phyloP scores from a whole-genome alignment of 2,329 filamentous ascomycete species.

The Pseudogymnoascus verrucosus region DNA sequence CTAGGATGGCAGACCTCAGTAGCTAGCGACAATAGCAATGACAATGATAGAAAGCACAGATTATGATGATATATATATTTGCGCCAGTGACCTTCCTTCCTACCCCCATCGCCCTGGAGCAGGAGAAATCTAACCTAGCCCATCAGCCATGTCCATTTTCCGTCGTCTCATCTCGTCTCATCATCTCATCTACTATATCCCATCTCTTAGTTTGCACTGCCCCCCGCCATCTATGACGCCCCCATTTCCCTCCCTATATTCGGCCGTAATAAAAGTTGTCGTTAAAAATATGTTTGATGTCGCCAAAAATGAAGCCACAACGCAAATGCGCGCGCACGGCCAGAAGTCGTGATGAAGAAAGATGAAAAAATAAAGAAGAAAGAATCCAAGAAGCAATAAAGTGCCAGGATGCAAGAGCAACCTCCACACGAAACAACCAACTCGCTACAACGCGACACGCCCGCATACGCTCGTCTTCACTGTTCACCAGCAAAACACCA shows the following conservation, averaged over 20 bases:
- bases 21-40: neutral
- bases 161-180: neutral
- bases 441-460: neutral
- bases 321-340: neutral
- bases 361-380: neutral
- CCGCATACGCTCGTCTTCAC: neutral
- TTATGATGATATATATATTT: neutral
- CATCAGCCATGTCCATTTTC: neutral
- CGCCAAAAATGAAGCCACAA: neutral
- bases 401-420: neutral
- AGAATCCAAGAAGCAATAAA: neutral
- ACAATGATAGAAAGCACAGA: neutral
- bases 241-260: neutral
- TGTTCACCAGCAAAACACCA: neutral
- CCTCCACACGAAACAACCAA: neutral
- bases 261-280: neutral
- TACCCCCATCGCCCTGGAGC: neutral
- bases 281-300: conserved; percentile 1
- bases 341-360: neutral
- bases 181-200: neutral
- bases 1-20: neutral
- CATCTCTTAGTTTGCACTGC: neutral
- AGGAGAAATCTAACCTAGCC: neutral
- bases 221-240: neutral
- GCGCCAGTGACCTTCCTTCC: neutral